phyloP scores from a whole-genome alignment of 768 basidiomycete genomes.

The Boletus insuetus region DNA sequence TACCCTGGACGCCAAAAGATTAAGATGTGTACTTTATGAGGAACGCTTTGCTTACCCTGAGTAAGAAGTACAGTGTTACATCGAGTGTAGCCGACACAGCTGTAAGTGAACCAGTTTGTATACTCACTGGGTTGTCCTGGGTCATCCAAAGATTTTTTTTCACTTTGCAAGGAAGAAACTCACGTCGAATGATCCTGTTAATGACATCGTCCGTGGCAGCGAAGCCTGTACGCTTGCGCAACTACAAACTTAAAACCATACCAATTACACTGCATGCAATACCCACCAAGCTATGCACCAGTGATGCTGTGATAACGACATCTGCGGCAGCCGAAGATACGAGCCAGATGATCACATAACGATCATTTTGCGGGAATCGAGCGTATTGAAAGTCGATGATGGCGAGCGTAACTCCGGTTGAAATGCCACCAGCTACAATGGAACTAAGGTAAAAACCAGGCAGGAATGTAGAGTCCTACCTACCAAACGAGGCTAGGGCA shows the following conservation, averaged over 20 bases:
- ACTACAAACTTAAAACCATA: constrained; percentile 20
- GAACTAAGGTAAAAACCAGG: neutral
- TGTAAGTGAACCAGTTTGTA: constrained; percentile 28
- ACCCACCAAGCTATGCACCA: constrained; percentile 44
- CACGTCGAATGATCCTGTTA: constrained; percentile 42
- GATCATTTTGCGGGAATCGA: constrained; percentile 34
- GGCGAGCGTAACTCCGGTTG: constrained; percentile 31
- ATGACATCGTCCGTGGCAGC: constrained; percentile 35
- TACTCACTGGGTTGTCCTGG: constrained; percentile 15
- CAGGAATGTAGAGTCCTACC: neutral
- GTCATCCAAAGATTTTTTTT: neutral
- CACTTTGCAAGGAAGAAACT: neutral
- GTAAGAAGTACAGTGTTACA: constrained; percentile 14
- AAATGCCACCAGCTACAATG: constrained; percentile 34
- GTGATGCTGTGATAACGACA: constrained; percentile 39
- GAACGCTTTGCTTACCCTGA: constrained; percentile 6
- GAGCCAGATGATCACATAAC: constrained; percentile 40
- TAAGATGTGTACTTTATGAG: neutral
- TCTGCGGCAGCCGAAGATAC: constrained; percentile 40
- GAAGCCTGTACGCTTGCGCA: constrained; percentile 42
- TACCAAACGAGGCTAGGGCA: constrained; percentile 7
- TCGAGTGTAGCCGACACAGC: constrained; percentile 11
- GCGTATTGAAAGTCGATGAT: constrained; percentile 31
- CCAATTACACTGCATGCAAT: neutral
- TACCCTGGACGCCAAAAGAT: neutral